A percentile compares a stretch with the other conserved stretches of the same genome.
Conservation (phyloP, 2,329 filamentous ascomycete species). For the Pseudopyricularia javanii region DNA sequence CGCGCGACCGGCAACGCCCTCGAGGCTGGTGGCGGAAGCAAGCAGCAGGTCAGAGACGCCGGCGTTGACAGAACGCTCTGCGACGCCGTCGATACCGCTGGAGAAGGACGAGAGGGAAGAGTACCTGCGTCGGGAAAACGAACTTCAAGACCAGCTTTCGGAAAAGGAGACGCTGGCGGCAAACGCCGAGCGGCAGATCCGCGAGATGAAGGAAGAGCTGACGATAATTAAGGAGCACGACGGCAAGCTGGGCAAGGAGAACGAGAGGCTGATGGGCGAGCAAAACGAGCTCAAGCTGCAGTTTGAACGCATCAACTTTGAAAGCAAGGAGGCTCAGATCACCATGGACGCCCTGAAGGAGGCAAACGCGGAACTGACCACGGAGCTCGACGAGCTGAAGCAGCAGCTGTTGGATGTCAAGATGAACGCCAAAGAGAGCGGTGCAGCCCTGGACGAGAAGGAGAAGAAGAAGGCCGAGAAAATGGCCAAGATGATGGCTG, state of each 20-base stretch:
- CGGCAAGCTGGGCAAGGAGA: conserved; percentile 72
- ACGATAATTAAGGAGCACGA: conserved; percentile 76
- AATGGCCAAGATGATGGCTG: conserved; percentile 99
- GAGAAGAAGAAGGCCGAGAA: conserved; percentile 98
- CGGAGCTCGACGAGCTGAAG: conserved; percentile 88
- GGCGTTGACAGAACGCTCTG: conserved; percentile 64
- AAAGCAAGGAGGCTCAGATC: conserved; percentile 92
- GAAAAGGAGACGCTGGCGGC: conserved; percentile 80
- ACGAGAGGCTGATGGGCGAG: conserved; percentile 74
- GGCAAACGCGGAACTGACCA: conserved; percentile 83
- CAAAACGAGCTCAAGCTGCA: conserved; percentile 95
- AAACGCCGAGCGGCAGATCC: conserved; percentile 66
- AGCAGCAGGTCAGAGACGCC: conserved; percentile 49
- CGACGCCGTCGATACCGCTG: conserved; percentile 74
- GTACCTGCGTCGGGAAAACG: conserved; percentile 88
- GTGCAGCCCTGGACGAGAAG: conserved; percentile 84
- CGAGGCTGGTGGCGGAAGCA: conserved; percentile 35
- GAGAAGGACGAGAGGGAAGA: conserved; percentile 97
- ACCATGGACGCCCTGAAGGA: conserved; percentile 97
- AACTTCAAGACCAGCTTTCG: conserved; percentile 89
- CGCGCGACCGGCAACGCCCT: conserved; percentile 40
- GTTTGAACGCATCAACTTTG: conserved; percentile 86
- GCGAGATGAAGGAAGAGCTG: conserved; percentile 78
- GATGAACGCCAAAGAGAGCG: conserved; percentile 92
- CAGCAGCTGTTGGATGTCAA: conserved; percentile 91